phyloP scores from a whole-genome alignment of 2,329 filamentous ascomycete genomes.

The Lasiodiplodia sp. region DNA sequence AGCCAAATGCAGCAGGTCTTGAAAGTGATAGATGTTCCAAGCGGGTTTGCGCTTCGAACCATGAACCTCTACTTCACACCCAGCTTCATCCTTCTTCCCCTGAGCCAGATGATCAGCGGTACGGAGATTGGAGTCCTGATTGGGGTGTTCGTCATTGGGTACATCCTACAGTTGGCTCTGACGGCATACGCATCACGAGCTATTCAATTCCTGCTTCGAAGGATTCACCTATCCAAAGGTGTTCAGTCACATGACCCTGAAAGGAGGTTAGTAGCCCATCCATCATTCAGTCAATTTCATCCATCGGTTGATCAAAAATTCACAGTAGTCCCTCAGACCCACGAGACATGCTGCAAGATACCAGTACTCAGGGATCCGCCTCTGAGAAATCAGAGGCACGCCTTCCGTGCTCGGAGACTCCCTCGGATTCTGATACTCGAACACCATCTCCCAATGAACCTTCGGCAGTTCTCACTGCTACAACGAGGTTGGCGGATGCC shows the following conservation, averaged over 20 bases:
- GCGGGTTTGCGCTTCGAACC: conserved; percentile 65
- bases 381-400: background rate
- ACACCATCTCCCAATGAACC: conserved; percentile 37
- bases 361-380: background rate
- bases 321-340: too few relatives aligned
- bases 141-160: conserved; percentile 63
- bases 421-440: background rate
- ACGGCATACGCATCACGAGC: background rate
- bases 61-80: conserved; percentile 67
- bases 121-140: conserved; percentile 66
- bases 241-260: too few relatives aligned
- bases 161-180: conserved; percentile 46
- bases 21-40: conserved; percentile 61
- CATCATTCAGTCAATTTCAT: too few relatives aligned
- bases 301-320: too few relatives aligned
- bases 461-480: conserved; percentile 27
- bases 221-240: background rate
- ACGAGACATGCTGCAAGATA: background rate
- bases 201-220: background rate
- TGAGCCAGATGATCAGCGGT: conserved; percentile 62
- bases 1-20: conserved; percentile 59
- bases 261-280: too few relatives aligned
- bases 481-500: conserved; percentile 58
- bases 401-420: background rate
- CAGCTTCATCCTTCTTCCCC: conserved; percentile 65